Evolutionary conservation across 768 basidiomycete species (phyloP), one percentile per base, ranked within the genome.

Genomic region (Psilocybe sp.): DNA sequence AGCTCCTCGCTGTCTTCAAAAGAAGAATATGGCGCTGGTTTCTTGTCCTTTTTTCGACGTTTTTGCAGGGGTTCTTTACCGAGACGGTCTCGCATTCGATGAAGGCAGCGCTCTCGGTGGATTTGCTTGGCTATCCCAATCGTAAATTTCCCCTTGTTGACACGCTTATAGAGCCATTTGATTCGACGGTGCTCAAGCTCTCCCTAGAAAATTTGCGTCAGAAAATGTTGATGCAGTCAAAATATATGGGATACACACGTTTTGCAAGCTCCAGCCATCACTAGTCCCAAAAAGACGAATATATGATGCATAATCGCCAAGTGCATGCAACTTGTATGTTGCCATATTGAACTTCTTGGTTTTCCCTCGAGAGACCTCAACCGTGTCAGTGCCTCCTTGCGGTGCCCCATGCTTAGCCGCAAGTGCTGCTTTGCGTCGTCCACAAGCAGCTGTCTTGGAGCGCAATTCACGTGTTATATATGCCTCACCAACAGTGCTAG

Each of bases 301-400:
- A 6, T 45, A 18, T 2, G 14, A 13, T 4, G 42, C 48, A 38
- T 71, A 70, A 44, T 75, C 64, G 0, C 65, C 68, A 0, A 76
- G 47, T 0, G 64, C 55, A 53, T 72, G 70, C 0, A 59, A 32
- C 37, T 74, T 76, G 52, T 62, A 66, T 2, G 66, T 73, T 0
- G 14, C 13, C 0, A 71, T 33, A 36, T 65, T 69, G 37, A 69
- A 62, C 11, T 47, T 32, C 2, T n/a, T 9, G 12, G 14, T 42
- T 53, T 58, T 31, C 41, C 38, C 31, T 33, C 32, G 9, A 32
- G 46, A 9, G 45, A 11, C 7, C 11, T 38, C 20, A 4, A 35
- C 4, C 20, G 3, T 11, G 23, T 14, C 23, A 11, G 4, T 18
- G 14, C 20, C 23, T 13, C 40, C 18, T 14, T 31, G 11, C 16